Evolutionary conservation across 306 rosid species (phyloP).

Genomic region (Vicia villosa): DNA sequence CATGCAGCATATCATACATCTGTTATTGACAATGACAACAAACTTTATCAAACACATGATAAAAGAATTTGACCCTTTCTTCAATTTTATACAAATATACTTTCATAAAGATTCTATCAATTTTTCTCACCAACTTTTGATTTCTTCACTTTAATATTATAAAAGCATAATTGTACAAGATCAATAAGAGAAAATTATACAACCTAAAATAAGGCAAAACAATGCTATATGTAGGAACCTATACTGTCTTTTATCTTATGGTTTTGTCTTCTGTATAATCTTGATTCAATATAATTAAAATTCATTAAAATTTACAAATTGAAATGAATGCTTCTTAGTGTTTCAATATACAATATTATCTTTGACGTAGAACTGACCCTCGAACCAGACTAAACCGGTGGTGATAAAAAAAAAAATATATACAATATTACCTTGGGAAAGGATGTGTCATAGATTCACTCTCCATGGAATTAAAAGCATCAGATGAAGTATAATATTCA

Average conservation of each 20-base stretch:
- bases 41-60: slow-evolving; percentile 1
- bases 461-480: slow-evolving; percentile 40
- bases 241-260: not conserved
- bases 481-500: slow-evolving; percentile 41
- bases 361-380: no score
- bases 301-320: not conserved
- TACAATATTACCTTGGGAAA: slow-evolving; percentile 44
- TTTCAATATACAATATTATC: not conserved
- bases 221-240: not conserved
- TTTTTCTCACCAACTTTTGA: not conserved
- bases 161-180: no score
- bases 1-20: not conserved
- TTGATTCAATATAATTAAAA: no score
- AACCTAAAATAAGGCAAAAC: not conserved
- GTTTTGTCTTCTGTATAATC: no score
- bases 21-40: not conserved
- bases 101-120: not conserved
- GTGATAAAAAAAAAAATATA: no score
- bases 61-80: not conserved
- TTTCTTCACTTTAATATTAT: not conserved
- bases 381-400: no score
- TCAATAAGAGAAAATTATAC: no score
- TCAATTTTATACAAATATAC: not conserved
- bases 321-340: not conserved
- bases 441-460: slow-evolving; percentile 43